A percentile compares a stretch with the other conserved stretches of the same genome.
Conservation (phyloP, 225 moss, liverwort and hornwort genomes). For the Polytrichum commune region DNA sequence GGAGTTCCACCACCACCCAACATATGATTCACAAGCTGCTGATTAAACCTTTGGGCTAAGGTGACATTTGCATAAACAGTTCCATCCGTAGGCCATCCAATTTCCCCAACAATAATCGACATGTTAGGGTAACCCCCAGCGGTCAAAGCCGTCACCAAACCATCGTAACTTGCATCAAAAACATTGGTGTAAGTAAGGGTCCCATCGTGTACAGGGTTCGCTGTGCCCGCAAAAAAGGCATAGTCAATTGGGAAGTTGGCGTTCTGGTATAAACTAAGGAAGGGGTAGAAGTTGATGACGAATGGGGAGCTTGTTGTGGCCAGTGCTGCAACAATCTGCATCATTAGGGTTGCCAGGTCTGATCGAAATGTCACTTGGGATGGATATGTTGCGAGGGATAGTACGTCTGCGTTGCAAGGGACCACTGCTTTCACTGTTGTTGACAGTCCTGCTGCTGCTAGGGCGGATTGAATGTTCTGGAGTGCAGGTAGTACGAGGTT, state of each 20-base stretch:
- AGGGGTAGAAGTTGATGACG: slow-evolving; percentile 81
- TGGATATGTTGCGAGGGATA: slow-evolving; percentile 33
- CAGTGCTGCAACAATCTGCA: slow-evolving; percentile 39
- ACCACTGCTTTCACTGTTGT: slow-evolving; percentile 57
- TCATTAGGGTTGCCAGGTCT: slow-evolving; percentile 60
- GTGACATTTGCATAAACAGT: slow-evolving; percentile 39
- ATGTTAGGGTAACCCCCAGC: slow-evolving; percentile 57
- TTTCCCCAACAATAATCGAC: slow-evolving; percentile 76
- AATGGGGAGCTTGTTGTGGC: slow-evolving; percentile 68
- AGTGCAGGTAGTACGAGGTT: slow-evolving; percentile 61
- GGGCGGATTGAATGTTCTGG: slow-evolving; percentile 68
- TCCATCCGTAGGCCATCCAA: slow-evolving; percentile 98
- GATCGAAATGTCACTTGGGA: slow-evolving; percentile 56
- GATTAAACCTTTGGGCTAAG: slow-evolving; percentile 64
- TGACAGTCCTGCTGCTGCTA: slow-evolving; percentile 49
- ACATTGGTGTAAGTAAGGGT: slow-evolving; percentile 52
- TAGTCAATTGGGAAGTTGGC: slow-evolving; percentile 62
- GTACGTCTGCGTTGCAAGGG: slow-evolving; percentile 88
- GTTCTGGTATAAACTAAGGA: slow-evolving; percentile 62
- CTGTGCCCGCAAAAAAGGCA: slow-evolving; percentile 58
- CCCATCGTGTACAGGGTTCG: slow-evolving; percentile 27
- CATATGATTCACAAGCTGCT: slow-evolving; percentile 63
- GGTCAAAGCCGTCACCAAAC: slow-evolving; percentile 58
- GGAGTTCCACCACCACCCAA: slow-evolving; percentile 56
- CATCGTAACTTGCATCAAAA: slow-evolving; percentile 88